Conservation (phyloP, 2,329 filamentous ascomycete genomes). For the Stagonosporopsis tanaceti region DNA sequence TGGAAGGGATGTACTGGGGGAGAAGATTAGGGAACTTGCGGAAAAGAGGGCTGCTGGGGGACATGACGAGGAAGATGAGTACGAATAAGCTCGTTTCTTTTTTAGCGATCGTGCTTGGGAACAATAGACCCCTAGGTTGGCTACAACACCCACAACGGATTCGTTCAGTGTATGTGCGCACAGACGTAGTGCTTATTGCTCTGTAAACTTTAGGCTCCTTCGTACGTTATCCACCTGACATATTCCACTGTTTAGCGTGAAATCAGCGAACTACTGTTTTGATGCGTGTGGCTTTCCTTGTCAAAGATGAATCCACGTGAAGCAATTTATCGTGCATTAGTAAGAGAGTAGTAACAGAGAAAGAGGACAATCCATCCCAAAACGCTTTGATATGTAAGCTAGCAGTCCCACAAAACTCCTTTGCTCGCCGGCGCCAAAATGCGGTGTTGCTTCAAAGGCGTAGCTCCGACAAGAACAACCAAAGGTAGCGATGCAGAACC, state of each 20-base stretch:
- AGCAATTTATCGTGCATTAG: conserved; percentile 40
- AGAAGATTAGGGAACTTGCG: conserved; percentile 88
- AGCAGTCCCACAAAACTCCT: conserved; percentile 32
- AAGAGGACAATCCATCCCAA: conserved; percentile 36
- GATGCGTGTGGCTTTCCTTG: background rate
- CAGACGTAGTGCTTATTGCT: no score
- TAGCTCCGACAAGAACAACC: conserved; percentile 31
- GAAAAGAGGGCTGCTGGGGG: conserved; percentile 72
- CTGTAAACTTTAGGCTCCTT: no score
- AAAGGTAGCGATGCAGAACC: conserved; percentile 40
- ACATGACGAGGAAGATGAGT: conserved; percentile 58
- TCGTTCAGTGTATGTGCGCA: no score
- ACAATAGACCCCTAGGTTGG: no score
- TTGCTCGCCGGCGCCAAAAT: conserved; percentile 30
- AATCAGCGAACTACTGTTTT: background rate
- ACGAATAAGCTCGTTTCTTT: conserved; percentile 12
- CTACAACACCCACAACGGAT: no score
- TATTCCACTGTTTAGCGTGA: background rate
- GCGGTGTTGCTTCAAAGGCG: conserved; percentile 30
- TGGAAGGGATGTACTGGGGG: conserved; percentile 77
- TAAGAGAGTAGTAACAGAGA: conserved; percentile 42
- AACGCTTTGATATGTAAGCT: conserved; percentile 35
- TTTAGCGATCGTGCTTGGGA: no score
- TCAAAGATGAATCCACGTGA: background rate
- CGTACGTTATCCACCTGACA: no score